Percentiles rank a stretch among this genome's conserved stretches.
Conservation (phyloP, 1,284 basidiomycete genomes). For the Leccinum subspadiceum region DNA sequence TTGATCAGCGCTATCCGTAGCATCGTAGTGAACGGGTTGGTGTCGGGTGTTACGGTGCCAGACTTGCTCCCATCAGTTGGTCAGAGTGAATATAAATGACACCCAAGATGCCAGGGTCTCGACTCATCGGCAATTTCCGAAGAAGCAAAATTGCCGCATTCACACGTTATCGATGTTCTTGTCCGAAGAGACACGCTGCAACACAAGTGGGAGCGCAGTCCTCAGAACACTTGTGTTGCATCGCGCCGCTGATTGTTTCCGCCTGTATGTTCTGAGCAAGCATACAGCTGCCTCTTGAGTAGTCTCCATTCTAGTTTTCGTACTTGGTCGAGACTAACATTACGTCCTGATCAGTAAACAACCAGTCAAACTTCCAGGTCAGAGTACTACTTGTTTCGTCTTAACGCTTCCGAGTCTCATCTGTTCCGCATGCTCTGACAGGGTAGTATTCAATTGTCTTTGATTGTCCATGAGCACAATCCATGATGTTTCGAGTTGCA, state of each 20-base stretch:
- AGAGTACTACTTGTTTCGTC: not conserved
- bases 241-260: conserved; percentile 7
- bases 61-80: not conserved
- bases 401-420: not conserved
- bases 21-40: conserved; percentile 18
- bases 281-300: not conserved
- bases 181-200: conserved; percentile 11
- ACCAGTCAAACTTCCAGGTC: not conserved
- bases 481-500: not conserved
- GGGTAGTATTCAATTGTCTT: not conserved
- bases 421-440: not conserved
- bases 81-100: not conserved
- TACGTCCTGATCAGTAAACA: not conserved
- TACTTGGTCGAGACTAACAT: not conserved
- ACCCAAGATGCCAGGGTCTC: not conserved
- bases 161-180: not conserved
- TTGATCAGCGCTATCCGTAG: conserved; percentile 22
- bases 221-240: conserved; percentile 43
- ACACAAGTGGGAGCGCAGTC: conserved; percentile 47
- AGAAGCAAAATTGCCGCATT: not conserved
- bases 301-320: not conserved
- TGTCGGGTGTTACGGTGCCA: not conserved
- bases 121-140: conserved; percentile 8
- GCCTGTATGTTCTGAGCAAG: not conserved
- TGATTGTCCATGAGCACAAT: not conserved